Evolutionary conservation across 2,329 filamentous ascomycete species (phyloP).

Genomic region (Aspergillus thermomutatus): DNA sequence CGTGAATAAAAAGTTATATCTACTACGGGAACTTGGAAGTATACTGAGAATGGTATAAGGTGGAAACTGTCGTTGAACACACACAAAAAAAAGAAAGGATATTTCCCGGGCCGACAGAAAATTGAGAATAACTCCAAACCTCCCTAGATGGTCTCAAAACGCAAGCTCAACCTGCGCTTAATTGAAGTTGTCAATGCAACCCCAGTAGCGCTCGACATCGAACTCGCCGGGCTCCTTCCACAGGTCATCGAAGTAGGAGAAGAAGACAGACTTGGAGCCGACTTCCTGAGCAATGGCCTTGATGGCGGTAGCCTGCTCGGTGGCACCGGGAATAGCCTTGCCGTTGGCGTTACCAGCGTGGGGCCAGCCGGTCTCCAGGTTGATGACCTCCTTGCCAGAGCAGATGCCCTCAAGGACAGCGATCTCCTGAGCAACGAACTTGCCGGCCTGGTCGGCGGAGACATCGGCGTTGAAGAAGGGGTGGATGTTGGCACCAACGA

Average conservation of each 20-base stretch:
- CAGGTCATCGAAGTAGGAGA: constrained; percentile 72
- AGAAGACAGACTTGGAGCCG: constrained; percentile 72
- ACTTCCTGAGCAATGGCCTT: constrained; percentile 62
- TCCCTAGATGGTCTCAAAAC: constrained; percentile 10
- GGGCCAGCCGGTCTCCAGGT: constrained; percentile 92
- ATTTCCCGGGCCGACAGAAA: constrained; percentile 7
- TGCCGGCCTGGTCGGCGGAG: constrained; percentile 63
- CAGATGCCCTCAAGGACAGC: constrained; percentile 68
- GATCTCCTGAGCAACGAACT: constrained; percentile 73
- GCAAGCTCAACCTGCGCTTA: constrained; percentile 21
- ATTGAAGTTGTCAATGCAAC: constrained; percentile 55
- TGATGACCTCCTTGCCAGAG: constrained; percentile 67
- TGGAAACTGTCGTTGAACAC: background rate
- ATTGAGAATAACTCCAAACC: constrained; percentile 16
- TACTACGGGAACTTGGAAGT: constrained; percentile 16
- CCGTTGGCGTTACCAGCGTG: constrained; percentile 67
- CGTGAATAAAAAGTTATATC: constrained; percentile 17
- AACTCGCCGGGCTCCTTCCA: constrained; percentile 75
- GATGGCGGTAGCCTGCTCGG: constrained; percentile 71
- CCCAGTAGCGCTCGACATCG: constrained; percentile 78
- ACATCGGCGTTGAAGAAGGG: constrained; percentile 83
- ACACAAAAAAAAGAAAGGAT: constrained; percentile 7
- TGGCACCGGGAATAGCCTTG: constrained; percentile 61
- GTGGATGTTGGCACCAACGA: constrained; percentile 84
- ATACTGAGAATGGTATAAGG: constrained; percentile 9